These are phyloP conservation scores for Globomyces pollinis-pini DNA, from an alignment of 192 early-diverging fungal genomes.

Conservation along the genomic window DNA sequence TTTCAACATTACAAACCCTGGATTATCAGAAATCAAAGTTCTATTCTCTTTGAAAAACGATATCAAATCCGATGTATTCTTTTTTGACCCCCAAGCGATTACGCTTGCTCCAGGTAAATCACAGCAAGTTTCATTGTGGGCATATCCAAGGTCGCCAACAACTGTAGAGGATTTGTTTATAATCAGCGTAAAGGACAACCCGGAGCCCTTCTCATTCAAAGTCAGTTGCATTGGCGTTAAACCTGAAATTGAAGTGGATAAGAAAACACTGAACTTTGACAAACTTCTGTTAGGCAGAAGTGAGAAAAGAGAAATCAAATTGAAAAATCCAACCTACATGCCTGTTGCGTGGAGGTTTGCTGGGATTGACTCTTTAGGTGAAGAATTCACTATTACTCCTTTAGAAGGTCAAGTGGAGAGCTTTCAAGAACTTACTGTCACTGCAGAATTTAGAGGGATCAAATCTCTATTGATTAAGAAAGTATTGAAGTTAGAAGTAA, in stretches of 20 bases:
- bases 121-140: slow-evolving; percentile 36
- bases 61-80: slow-evolving; percentile 48
- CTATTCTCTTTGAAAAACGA: slow-evolving; percentile 40
- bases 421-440: slow-evolving; percentile 31
- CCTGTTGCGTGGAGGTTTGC: slow-evolving; percentile 47
- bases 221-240: slow-evolving; percentile 49
- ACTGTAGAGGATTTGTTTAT: slow-evolving; percentile 46
- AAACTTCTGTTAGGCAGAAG: slow-evolving; percentile 49
- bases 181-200: slow-evolving; percentile 58
- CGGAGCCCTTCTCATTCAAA: slow-evolving; percentile 51
- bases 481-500: slow-evolving; percentile 44
- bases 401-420: slow-evolving; percentile 44
- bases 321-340: slow-evolving; percentile 46
- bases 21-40: slow-evolving; percentile 37
- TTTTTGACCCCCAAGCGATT: slow-evolving; percentile 47
- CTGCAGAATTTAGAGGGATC: slow-evolving; percentile 46
- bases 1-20: slow-evolving; percentile 42
- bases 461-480: slow-evolving; percentile 47
- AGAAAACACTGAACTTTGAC: slow-evolving; percentile 49
- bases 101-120: slow-evolving; percentile 39
- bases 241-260: slow-evolving; percentile 56
- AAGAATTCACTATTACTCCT: slow-evolving; percentile 49
- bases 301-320: slow-evolving; percentile 43
- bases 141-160: slow-evolving; percentile 39
- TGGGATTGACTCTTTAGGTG: slow-evolving; percentile 48